Evolutionary conservation across 768 basidiomycete species (phyloP), one percentile per base, ranked within the genome.

Genomic region (Termitomyces sp.): DNA sequence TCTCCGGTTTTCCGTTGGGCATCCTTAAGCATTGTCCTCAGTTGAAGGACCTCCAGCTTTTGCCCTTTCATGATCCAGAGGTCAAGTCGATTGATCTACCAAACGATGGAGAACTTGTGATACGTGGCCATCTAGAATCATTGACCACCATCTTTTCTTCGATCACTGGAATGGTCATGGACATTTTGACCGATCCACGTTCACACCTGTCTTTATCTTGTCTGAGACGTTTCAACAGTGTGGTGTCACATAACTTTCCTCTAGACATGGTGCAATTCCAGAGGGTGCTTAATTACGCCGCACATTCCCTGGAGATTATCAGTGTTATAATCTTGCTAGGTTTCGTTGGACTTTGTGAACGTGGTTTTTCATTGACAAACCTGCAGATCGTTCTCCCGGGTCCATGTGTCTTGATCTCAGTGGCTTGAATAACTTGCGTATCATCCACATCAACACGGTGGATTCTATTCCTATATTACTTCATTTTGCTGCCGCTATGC

Each of bases 201-300:
- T 56, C 59, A n/a, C 53, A 16, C 1, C 20, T 60, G 44, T 56
- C 42, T 3, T 20, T 56, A 31, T 52, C 59, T 20, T 55, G 42
- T n/a, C 50, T 60, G 16, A 55, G 33, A 44, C 49, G 49, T 27
- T 52, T 51, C 34, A 55, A 46, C 36, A 39, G 49, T 13, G 20
- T 30, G 22, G 20, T 55, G n/a, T 39, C 31, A 15, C 20, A 7
- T 16, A 1, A 13, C n/a, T 22, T 3, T 2, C 20, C 1, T 31
- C 15, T 5, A 4, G 44, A 18, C 16, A 27, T 39, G 6, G 1
- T 22, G 11, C 33, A 4, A 30, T 33, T 42, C 11, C 53, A 59
- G n/a, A 6, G 13, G 7, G 1, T 47, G 3, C 27, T 59, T 22
- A 39, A 59, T 41, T 41, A 47, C 18, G 20, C 24, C 39, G 18